Evolutionary conservation across 495 filamentous ascomycete species (phyloP).

Genomic region (Oidiodendron maius): DNA sequence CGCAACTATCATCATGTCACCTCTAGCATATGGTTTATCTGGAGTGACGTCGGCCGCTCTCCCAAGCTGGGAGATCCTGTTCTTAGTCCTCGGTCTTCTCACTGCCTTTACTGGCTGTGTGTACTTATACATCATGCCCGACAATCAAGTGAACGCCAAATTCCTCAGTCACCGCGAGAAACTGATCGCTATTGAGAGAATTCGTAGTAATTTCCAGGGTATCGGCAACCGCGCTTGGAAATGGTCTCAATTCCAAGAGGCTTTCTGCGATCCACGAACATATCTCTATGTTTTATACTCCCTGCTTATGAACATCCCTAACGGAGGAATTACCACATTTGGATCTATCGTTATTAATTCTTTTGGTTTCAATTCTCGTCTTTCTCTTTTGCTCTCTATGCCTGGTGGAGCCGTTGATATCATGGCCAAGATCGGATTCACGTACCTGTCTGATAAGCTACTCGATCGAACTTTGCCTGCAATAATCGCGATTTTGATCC

Average conservation of each 20-base stretch:
- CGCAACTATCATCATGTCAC: conserved; percentile 39
- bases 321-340: conserved; percentile 61
- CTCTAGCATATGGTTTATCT: conserved; percentile 48
- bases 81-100: conserved; percentile 43
- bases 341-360: conserved; percentile 56
- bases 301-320: conserved; percentile 38
- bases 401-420: no score
- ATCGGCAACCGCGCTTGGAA: conserved; percentile 57
- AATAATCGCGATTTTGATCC: no score
- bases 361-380: conserved; percentile 43
- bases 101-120: conserved; percentile 49
- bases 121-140: conserved; percentile 52
- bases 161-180: conserved; percentile 50
- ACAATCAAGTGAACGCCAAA: conserved; percentile 53
- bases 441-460: conserved; percentile 51
- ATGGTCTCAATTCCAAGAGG: conserved; percentile 48
- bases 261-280: conserved; percentile 45
- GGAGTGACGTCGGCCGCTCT: conserved; percentile 37
- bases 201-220: conserved; percentile 55
- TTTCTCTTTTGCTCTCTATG: no score
- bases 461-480: conserved; percentile 39
- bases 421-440: conserved; percentile 48
- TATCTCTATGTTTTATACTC: conserved; percentile 51
- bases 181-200: conserved; percentile 49
- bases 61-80: conserved; percentile 41